These are phyloP conservation scores for Dunaliella sp. DNA, from an alignment of 139 green algal genomes.

Conservation along the genomic window DNA sequence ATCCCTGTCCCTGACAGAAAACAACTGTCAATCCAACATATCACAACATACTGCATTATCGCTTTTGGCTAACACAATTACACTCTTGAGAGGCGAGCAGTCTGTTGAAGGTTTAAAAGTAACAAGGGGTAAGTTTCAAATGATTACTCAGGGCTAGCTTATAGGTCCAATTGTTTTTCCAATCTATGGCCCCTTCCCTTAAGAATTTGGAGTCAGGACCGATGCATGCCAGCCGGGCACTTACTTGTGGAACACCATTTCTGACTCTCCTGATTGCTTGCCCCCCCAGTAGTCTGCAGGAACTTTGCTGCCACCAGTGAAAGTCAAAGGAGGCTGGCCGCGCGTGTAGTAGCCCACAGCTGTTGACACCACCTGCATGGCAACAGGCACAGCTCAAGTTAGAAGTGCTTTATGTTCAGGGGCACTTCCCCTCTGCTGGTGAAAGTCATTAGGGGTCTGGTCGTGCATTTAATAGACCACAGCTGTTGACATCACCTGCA, in stretches of 20 bases:
- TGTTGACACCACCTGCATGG: slow-evolving; percentile 61
- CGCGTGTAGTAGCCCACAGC: slow-evolving; percentile 72
- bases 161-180: too few species aligned
- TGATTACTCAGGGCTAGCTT: too few species aligned
- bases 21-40: too few species aligned
- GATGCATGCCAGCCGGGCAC: too few species aligned
- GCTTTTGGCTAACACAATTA: too few species aligned
- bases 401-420: background rate
- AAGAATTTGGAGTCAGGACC: too few species aligned
- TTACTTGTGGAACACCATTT: slow-evolving; percentile 66
- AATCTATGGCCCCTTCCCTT: too few species aligned
- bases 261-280: slow-evolving; percentile 57
- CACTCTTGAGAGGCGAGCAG: too few species aligned
- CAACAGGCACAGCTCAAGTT: background rate
- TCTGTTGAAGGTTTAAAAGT: too few species aligned
- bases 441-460: slow-evolving; percentile 78
- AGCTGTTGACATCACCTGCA: slow-evolving; percentile 69
- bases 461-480: slow-evolving; percentile 71
- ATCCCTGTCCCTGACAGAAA: too few species aligned
- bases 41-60: too few species aligned
- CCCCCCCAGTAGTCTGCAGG: slow-evolving; percentile 79
- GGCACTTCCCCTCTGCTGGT: slow-evolving; percentile 69
- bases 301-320: slow-evolving; percentile 69
- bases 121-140: too few species aligned
- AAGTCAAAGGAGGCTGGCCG: slow-evolving; percentile 76